Evolutionary conservation across 164 flowering plant species (phyloP).

Genomic region (Annona cherimola): DNA sequence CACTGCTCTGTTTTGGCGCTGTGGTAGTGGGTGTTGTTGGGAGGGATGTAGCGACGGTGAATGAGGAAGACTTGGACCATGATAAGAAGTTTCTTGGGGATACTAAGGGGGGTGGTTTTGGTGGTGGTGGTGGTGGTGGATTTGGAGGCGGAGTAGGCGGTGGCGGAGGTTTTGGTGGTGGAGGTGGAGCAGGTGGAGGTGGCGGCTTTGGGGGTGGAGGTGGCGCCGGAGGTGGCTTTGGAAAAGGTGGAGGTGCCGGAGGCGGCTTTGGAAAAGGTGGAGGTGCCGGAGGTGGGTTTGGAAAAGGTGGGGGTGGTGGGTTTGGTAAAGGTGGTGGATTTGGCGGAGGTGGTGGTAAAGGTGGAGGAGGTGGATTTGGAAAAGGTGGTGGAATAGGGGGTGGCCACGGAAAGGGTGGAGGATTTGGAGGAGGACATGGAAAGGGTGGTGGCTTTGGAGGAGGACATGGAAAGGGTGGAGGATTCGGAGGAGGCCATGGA

Average conservation of each 20-base stretch:
- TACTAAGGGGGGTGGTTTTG: constrained; percentile 13
- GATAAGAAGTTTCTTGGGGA: constrained; percentile 17
- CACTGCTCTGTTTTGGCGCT: constrained; percentile 29
- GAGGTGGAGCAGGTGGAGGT: constrained; percentile 7
- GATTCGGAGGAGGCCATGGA: neutral
- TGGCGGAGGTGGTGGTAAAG: constrained; percentile 7
- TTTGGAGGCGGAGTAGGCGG: constrained; percentile 3
- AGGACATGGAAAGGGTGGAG: constrained; percentile 6
- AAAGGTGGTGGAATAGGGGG: constrained; percentile 8
- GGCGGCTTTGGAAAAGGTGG: constrained; percentile 10
- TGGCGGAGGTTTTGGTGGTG: constrained; percentile 6
- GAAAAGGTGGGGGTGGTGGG: constrained; percentile 10
- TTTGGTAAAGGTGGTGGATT: constrained; percentile 5
- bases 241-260: constrained; percentile 13
- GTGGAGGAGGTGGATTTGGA: constrained; percentile 6
- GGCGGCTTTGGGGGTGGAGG: neutral
- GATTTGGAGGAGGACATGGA: constrained; percentile 7
- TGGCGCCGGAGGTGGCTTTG: constrained; percentile 9
- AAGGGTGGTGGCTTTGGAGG: constrained; percentile 2
- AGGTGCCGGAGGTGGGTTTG: constrained; percentile 3
- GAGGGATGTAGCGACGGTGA: constrained; percentile 12
- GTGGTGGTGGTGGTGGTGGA: constrained; percentile 4
- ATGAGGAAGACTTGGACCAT: constrained; percentile 18
- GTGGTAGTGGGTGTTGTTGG: constrained; percentile 26
- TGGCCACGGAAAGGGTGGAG: constrained; percentile 13